These are phyloP conservation scores for Chenopodium album DNA, from an alignment of 148 eudicot genomes.

Conservation along the genomic window DNA sequence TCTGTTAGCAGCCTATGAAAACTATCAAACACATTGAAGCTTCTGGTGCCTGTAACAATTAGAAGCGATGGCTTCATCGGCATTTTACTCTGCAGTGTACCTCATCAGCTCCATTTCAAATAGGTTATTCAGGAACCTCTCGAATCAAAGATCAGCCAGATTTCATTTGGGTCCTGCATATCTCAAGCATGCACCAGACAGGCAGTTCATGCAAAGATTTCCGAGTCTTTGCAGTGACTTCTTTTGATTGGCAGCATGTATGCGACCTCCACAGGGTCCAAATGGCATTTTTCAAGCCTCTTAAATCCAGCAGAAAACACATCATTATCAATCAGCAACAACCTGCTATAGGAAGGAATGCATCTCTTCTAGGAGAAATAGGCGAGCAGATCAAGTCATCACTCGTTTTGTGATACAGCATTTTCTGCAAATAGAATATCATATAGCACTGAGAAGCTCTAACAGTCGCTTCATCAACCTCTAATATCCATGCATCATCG, in stretches of 20 bases:
- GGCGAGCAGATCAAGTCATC: conserved; percentile 54
- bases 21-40: neutral
- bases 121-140: conserved; percentile 5
- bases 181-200: conserved; percentile 12
- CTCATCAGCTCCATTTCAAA: neutral
- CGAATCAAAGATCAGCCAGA: neutral
- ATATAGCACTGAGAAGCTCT: conserved; percentile 67
- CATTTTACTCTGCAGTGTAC: neutral
- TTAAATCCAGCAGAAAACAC: neutral
- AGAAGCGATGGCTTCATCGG: neutral
- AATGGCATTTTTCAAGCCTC: neutral
- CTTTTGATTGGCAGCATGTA: neutral
- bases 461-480: conserved; percentile 61
- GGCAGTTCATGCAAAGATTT: conserved; percentile 5
- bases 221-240: neutral
- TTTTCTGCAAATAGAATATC: conserved; percentile 57
- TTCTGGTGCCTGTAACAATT: neutral
- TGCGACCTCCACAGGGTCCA: conserved; percentile 1
- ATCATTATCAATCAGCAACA: conserved; percentile 39
- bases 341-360: conserved; percentile 61
- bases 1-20: neutral
- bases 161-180: neutral
- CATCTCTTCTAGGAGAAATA: conserved; percentile 36
- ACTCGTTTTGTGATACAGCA: conserved; percentile 38
- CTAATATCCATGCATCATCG: conserved; percentile 71